Conservation (phyloP, 208 protist species). For the Crithidia expoeki region DNA sequence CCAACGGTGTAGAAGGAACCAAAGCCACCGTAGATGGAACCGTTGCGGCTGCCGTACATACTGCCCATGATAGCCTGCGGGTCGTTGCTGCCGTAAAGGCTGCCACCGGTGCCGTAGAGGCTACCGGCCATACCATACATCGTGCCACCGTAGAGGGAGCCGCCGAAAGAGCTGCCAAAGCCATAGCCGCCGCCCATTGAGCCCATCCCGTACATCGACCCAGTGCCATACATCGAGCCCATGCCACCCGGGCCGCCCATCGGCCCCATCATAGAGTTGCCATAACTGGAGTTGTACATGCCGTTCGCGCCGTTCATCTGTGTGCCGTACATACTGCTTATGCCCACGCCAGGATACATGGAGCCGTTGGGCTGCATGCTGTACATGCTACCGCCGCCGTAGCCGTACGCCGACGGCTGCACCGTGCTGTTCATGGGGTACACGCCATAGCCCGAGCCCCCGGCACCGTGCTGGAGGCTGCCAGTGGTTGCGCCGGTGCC, state of each 20-base stretch:
- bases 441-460: slow-evolving; percentile 19
- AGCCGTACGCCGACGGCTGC: slow-evolving; percentile 2
- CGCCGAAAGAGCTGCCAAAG: slow-evolving; percentile 33
- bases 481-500: background rate
- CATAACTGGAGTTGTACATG: slow-evolving; percentile 24
- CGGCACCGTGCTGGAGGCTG: slow-evolving; percentile 7
- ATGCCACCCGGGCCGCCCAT: slow-evolving; percentile 26
- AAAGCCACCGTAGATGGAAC: slow-evolving; percentile 34
- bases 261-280: slow-evolving; percentile 17
- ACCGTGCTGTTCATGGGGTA: background rate
- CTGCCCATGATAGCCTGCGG: slow-evolving; percentile 40
- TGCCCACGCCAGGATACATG: slow-evolving; percentile 21
- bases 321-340: slow-evolving; percentile 36
- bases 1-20: slow-evolving; percentile 45
- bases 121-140: slow-evolving; percentile 41
- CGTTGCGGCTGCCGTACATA: slow-evolving; percentile 46
- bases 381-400: slow-evolving; percentile 32
- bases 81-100: slow-evolving; percentile 41
- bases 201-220: slow-evolving; percentile 27
- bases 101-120: slow-evolving; percentile 49
- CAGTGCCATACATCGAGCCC: slow-evolving; percentile 25
- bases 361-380: slow-evolving; percentile 26
- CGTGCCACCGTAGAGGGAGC: slow-evolving; percentile 49
- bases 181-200: slow-evolving; percentile 22
- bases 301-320: slow-evolving; percentile 14